Base-by-base conservation (phyloP, 2,329 filamentous ascomycete genomes). In the Aspergillus flavus region DNA sequence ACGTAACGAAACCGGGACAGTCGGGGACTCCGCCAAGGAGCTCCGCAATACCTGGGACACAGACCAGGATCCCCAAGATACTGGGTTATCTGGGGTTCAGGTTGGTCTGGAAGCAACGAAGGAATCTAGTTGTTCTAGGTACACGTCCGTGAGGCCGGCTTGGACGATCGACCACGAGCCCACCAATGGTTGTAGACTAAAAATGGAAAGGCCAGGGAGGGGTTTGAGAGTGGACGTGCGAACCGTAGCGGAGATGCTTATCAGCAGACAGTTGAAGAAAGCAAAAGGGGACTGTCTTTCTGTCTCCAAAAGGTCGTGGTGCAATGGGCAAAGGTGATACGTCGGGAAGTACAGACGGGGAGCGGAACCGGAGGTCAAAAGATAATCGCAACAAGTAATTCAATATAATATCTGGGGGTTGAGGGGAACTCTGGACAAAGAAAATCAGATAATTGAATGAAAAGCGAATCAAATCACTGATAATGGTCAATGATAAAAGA, bases 201-300 rank as follows among this genome's bases (percentile, higher is more conserved):
- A 28, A 55, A 54, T 41, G 26, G 19, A 59, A 61, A 36, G 56
- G 43, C 26, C 26, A 28, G 26, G 26, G 6, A 6, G 26, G 26
- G 26, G 26, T 1, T 28, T 28, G 23, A 62, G 19, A 62, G 19
- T 50, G 41, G 45, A 36, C 63, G 64, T 63, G 68, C 71, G 65
- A 71, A 66, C 63, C 63, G 63, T 46, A 61, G 66, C 60, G 58
- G 61, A 66, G 64, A 71, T 67, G 70, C 70, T 73, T 73, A 73
- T 73, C 71, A 66, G 65, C 34, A n/a, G 39, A 39, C 36, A 36
- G 50, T 30, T 26, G 41, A 26, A 53, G 23, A 26, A 23, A 55
- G 43, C 53, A 30, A 57, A 53, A 52, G 54, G 62, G 54, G 12
- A 36, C 5, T 36, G 11, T 23, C 11, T 34, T 6, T 34, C 32